These are phyloP conservation scores for Blastobotrys elegans DNA, from an alignment of 1,139 yeast genomes.

Conservation along the genomic window DNA sequence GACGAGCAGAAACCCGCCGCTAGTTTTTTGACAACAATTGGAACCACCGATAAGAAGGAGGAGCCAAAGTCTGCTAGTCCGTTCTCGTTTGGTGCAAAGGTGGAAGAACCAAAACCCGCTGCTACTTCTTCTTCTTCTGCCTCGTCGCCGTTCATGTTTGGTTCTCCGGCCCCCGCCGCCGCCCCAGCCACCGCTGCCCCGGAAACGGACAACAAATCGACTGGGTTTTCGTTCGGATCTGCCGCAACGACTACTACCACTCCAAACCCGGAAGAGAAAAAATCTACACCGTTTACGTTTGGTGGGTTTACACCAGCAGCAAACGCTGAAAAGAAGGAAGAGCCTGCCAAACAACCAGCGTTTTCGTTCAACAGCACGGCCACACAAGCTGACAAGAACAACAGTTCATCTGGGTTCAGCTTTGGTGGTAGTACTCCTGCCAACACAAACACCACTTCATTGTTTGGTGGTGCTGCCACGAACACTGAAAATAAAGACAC, in stretches of 20 bases:
- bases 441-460: conserved; percentile 1
- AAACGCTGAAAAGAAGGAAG: background rate
- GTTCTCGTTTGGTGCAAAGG: conserved; percentile 4
- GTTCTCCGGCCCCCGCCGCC: too few species aligned
- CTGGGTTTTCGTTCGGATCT: conserved; percentile 7
- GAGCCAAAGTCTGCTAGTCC: background rate
- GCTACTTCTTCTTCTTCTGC: conserved; percentile 18
- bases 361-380: conserved; percentile 16
- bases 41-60: background rate
- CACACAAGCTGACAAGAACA: conserved; percentile 26
- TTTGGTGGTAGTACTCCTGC: conserved; percentile 7
- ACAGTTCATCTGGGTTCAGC: conserved; percentile 18
- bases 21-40: conserved; percentile 13
- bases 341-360: background rate
- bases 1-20: conserved; percentile 15
- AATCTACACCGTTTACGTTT: conserved; percentile 15
- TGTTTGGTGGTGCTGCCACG: background rate
- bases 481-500: conserved; percentile 9
- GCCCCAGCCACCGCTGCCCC: conserved; percentile 24
- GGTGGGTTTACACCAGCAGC: background rate
- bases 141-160: conserved; percentile 17
- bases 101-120: conserved; percentile 1
- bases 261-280: background rate
- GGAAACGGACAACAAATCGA: conserved; percentile 20
- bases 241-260: conserved; percentile 4